phyloP scores from a whole-genome alignment of 768 basidiomycete species.

The Phaffia tasmanica region DNA sequence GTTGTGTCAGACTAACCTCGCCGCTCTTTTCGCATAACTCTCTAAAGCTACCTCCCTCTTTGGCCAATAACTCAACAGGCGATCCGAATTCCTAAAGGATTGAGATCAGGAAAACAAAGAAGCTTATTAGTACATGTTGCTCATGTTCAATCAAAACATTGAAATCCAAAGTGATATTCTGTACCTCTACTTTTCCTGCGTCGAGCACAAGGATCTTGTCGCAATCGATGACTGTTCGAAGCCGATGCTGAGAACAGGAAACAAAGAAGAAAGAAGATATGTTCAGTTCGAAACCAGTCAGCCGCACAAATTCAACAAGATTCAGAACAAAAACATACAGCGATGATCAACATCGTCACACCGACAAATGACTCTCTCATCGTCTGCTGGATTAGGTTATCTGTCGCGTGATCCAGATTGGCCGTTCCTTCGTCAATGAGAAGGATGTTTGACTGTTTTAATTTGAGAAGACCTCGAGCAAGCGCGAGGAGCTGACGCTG shows the following conservation, averaged over 20 bases:
- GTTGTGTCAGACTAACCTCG: neutral
- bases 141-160: neutral
- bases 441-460: slow-evolving; percentile 28
- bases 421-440: slow-evolving; percentile 35
- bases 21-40: slow-evolving; percentile 18
- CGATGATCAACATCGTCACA: slow-evolving; percentile 34
- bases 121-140: too few relatives aligned
- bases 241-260: slow-evolving; percentile 26
- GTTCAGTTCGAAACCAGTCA: too few relatives aligned
- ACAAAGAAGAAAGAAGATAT: too few relatives aligned
- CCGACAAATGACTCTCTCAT: slow-evolving; percentile 31
- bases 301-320: too few relatives aligned
- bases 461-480: slow-evolving; percentile 32
- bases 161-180: too few relatives aligned
- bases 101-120: neutral
- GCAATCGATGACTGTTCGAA: slow-evolving; percentile 33
- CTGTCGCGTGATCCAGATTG: slow-evolving; percentile 31
- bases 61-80: slow-evolving; percentile 7
- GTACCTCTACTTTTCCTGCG: slow-evolving; percentile 9
- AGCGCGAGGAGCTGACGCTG: slow-evolving; percentile 36
- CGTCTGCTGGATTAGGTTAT: slow-evolving; percentile 31
- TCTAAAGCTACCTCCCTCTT: slow-evolving; percentile 11
- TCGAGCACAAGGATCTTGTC: slow-evolving; percentile 36
- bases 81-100: slow-evolving; percentile 9
- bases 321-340: neutral